A percentile compares a stretch with the other conserved stretches of the same genome.
phyloP scores from a whole-genome alignment of 495 filamentous ascomycete species.

The Hypoxylon lienhwacheense region DNA sequence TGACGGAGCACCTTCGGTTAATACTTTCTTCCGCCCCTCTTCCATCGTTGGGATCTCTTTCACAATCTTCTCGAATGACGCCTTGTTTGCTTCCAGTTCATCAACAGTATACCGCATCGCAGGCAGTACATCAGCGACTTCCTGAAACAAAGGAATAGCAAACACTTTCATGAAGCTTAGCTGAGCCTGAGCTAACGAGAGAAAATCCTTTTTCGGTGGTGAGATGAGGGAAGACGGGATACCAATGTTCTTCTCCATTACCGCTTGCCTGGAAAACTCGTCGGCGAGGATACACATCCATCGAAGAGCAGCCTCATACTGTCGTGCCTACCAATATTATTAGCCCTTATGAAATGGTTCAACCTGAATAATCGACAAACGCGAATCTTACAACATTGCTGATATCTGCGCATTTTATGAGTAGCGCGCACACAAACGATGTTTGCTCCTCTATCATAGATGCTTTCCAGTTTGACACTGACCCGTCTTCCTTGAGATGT shows the following conservation, averaged over 20 bases:
- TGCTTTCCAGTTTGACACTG: conserved; percentile 69
- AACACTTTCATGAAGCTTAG: conserved; percentile 96
- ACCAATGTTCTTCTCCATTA: conserved; percentile 84
- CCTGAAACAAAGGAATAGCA: conserved; percentile 85
- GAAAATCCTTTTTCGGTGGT: conserved; percentile 77
- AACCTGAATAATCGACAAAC: neutral
- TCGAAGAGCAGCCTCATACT: conserved; percentile 74
- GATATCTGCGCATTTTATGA: conserved; percentile 98
- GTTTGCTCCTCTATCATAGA: conserved; percentile 70
- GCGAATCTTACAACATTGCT: conserved; percentile 83
- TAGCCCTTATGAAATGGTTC: conserved; percentile 34
- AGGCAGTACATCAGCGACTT: conserved; percentile 79
- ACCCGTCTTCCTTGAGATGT: conserved; percentile 65
- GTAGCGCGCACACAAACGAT: conserved; percentile 76
- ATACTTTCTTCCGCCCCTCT: conserved; percentile 25
- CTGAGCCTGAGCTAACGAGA: conserved; percentile 84
- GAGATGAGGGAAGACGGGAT: conserved; percentile 86
- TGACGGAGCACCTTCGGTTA: conserved; percentile 43
- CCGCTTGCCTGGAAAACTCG: conserved; percentile 88
- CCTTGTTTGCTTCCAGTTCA: conserved; percentile 74
- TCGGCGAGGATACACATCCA: conserved; percentile 93
- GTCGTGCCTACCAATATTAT: conserved; percentile 64
- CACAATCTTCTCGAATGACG: conserved; percentile 69
- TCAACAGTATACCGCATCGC: conserved; percentile 78
- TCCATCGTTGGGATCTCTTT: conserved; percentile 44